Evolutionary conservation across 1,139 yeast genomes (phyloP).

Genomic region (Arxiozyma telluris): DNA sequence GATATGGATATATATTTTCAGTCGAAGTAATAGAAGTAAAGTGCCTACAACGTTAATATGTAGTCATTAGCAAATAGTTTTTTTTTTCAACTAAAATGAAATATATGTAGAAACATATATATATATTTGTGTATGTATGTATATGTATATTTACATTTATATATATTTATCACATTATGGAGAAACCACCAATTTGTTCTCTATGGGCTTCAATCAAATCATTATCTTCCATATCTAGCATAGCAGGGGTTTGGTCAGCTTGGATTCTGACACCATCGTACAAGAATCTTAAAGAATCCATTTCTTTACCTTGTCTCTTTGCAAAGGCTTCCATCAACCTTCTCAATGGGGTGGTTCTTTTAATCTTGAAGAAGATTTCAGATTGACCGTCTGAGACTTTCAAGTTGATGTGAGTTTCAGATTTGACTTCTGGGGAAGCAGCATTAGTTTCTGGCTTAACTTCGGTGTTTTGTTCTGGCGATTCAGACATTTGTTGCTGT

Average conservation of each 20-base stretch:
- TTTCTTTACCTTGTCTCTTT: conserved; percentile 89
- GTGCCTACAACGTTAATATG: neutral
- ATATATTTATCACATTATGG: neutral
- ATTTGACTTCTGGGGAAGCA: conserved; percentile 53
- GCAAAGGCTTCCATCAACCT: conserved; percentile 98
- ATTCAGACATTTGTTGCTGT: conserved; percentile 24
- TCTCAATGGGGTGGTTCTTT: conserved; percentile 82
- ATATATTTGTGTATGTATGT: neutral
- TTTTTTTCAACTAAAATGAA: too few species aligned
- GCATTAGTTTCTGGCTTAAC: conserved; percentile 22
- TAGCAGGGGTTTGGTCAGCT: conserved; percentile 86
- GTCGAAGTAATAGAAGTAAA: too few species aligned
- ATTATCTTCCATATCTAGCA: conserved; percentile 85
- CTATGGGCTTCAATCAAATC: conserved; percentile 98
- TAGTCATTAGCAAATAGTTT: neutral
- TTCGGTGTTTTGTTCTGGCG: conserved; percentile 26
- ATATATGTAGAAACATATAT: too few species aligned
- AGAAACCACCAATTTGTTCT: conserved; percentile 63
- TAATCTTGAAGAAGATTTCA: conserved; percentile 93
- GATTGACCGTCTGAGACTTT: conserved; percentile 90
- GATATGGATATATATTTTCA: too few species aligned
- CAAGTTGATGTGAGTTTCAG: conserved; percentile 74
- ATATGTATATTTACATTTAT: neutral
- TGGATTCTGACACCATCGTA: conserved; percentile 88
- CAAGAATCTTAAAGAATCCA: conserved; percentile 74